Percentiles rank a stretch among this genome's conserved stretches.
phyloP scores from a whole-genome alignment of 176 grass and related monocot genomes.

The Coix lacrymajobi region DNA sequence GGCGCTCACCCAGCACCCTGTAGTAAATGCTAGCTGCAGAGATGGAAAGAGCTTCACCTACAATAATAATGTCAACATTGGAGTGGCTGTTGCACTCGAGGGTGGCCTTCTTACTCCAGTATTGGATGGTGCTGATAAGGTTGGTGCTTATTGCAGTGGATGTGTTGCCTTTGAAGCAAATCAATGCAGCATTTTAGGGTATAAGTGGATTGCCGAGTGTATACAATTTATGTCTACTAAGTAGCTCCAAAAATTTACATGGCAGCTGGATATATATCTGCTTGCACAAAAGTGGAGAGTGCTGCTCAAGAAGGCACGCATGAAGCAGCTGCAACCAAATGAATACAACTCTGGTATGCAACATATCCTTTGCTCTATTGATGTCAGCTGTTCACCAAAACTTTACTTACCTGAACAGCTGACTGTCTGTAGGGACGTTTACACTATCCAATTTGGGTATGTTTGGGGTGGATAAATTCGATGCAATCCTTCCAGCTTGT shows the following conservation, averaged over 20 bases:
- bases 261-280: constrained; percentile 87
- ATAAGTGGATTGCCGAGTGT: no score
- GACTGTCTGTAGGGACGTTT: constrained; percentile 69
- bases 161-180: neutral
- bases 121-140: constrained; percentile 80
- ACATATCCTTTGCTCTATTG: neutral
- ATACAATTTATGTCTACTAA: neutral
- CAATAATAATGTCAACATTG: constrained; percentile 63
- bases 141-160: constrained; percentile 4
- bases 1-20: constrained; percentile 75
- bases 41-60: constrained; percentile 95
- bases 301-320: constrained; percentile 70
- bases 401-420: constrained; percentile 12
- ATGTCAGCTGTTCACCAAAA: neutral
- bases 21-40: constrained; percentile 82
- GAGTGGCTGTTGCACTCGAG: constrained; percentile 84
- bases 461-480: constrained; percentile 95
- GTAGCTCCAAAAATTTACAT: constrained; percentile 3
- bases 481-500: constrained; percentile 97
- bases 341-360: constrained; percentile 80
- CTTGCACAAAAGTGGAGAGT: constrained; percentile 84
- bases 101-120: constrained; percentile 86
- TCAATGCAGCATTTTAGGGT: neutral
- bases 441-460: constrained; percentile 90
- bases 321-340: constrained; percentile 80